A percentile compares a stretch with the other conserved stretches of the same genome.
These are phyloP conservation scores for Skeletonema tropicum DNA, from an alignment of 108 stramenopile species.

Conservation along the genomic window DNA sequence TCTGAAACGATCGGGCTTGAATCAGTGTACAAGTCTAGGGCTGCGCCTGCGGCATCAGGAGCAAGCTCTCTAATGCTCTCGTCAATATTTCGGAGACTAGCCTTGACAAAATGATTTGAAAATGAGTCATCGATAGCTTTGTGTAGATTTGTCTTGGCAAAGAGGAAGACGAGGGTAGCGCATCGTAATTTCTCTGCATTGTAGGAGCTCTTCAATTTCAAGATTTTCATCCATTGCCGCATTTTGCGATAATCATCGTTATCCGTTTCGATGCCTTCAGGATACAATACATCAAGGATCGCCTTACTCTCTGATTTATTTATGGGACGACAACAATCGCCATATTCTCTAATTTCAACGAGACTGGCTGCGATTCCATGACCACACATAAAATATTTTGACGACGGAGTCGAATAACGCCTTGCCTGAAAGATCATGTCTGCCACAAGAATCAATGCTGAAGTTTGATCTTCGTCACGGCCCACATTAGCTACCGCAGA, in stretches of 20 bases:
- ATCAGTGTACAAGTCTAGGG: conserved; percentile 26
- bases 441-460: conserved; percentile 38
- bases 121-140: conserved; percentile 23
- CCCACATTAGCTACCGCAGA: background rate
- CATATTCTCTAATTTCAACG: conserved; percentile 31
- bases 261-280: conserved; percentile 34
- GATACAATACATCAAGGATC: conserved; percentile 40
- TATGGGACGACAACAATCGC: conserved; percentile 25
- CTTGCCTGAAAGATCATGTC: conserved; percentile 50
- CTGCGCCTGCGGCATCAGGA: conserved; percentile 41
- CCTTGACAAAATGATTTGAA: conserved; percentile 32
- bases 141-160: conserved; percentile 35
- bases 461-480: conserved; percentile 33
- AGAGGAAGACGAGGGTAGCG: conserved; percentile 25
- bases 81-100: conserved; percentile 38
- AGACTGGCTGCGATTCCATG: conserved; percentile 25
- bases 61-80: conserved; percentile 35
- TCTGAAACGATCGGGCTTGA: conserved; percentile 32
- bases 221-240: conserved; percentile 33
- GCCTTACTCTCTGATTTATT: conserved; percentile 29
- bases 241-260: conserved; percentile 36
- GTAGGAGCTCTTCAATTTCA: conserved; percentile 38
- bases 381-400: conserved; percentile 46
- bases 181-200: conserved; percentile 24
- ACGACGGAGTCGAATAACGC: conserved; percentile 27